Evolutionary conservation across 1,284 basidiomycete species (phyloP), one percentile per base, ranked within the genome.

Genomic region (Amylostereum areolatum): DNA sequence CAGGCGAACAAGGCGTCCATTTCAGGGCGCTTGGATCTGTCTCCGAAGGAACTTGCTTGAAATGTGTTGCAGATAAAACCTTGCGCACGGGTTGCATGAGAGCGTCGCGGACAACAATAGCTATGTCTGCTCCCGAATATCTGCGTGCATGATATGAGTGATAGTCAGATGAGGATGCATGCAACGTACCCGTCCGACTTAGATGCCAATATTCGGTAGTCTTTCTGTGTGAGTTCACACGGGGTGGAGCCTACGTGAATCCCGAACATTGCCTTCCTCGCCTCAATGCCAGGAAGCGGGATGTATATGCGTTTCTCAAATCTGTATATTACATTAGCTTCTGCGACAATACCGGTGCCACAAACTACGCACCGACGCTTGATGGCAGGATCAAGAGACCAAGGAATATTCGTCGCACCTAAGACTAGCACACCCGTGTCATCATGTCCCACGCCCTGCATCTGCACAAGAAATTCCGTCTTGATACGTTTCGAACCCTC

Each of bases 221-320:
- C 95, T 60, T 88, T 81, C 45, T 77, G 73, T 6, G 78, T 71
- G 6, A 99, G 78, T 55, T 89, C 77, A 66, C 92, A 95, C 12
- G 96, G 96, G 3, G 96, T 99, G 27, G 83, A 76, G 4, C 97
- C 97, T 42, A 99, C 82, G 62, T 99, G 96, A 48, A 99, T 82
- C 72, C 97, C 89, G 64, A 99, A 99, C 92, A 99, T 98, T 37
- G 83, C 83, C 64, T 86, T 81, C 48, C 96, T 80, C n/a, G 96
- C 96, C 55, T 96, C 93, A 3, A 87, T 76, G 5, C 95, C 94
- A 10, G 96, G 97, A 32, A 99, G 83, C 33, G 96, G 97, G 53
- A 99, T 99, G 66, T 98, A 96, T 73, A 99, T 96, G 53, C 96
- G 84, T 71, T 97, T 98, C 69, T 98, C 95, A 59, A 97, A 97